A percentile compares a stretch with the other conserved stretches of the same genome.
Conservation (phyloP, 202 grass and related monocot genomes). For the Schoenoplectus triqueter region DNA sequence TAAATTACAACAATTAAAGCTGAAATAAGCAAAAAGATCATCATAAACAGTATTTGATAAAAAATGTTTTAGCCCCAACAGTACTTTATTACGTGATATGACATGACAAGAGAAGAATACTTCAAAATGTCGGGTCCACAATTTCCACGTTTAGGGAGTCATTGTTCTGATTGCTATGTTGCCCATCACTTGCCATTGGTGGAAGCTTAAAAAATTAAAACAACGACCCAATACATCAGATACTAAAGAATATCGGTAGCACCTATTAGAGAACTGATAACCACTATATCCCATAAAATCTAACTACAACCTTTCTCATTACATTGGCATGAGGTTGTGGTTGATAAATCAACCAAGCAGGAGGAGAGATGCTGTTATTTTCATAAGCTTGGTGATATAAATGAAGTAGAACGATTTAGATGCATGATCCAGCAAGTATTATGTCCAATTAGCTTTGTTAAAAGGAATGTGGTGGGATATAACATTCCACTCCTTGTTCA, state of each 20-base stretch:
- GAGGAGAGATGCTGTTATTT: neutral
- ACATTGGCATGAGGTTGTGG: neutral
- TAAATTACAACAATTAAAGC: constrained; percentile 11
- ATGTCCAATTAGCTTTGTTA: neutral
- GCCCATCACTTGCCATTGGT: neutral
- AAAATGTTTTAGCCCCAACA: neutral
- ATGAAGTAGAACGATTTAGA: neutral
- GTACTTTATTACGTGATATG: constrained; percentile 16
- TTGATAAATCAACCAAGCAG: neutral
- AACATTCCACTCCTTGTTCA: neutral
- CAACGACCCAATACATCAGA: neutral
- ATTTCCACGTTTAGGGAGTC: neutral
- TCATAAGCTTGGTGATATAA: neutral
- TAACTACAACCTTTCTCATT: neutral
- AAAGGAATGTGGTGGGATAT: neutral
- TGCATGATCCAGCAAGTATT: neutral
- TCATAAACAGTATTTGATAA: neutral
- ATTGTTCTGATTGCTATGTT: neutral
- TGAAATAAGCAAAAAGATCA: neutral
- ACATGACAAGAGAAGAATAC: neutral
- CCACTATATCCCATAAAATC: neutral
- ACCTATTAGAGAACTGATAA: neutral
- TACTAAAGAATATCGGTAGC: neutral
- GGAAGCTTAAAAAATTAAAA: constrained; percentile 16
- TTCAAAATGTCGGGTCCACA: constrained; percentile 8